Conservation (phyloP, 179 eudicot genomes). For the Gypsophila paniculata region DNA sequence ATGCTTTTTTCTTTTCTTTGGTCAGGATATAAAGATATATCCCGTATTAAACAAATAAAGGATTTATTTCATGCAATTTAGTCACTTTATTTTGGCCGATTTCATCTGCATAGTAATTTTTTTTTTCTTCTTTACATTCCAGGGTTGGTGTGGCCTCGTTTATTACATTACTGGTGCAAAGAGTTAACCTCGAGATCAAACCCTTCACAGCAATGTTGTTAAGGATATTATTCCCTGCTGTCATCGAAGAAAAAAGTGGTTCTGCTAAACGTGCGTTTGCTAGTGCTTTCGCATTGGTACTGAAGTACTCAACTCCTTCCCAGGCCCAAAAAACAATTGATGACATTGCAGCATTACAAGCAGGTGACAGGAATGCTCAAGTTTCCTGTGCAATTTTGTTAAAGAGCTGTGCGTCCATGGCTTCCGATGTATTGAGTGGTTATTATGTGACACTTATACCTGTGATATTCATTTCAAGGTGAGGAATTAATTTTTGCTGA, state of each 20-base stretch:
- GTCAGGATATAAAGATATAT: neutral
- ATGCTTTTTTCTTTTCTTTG: neutral
- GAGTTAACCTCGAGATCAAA: constrained; percentile 73
- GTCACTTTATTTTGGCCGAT: constrained; percentile 5
- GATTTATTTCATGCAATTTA: neutral
- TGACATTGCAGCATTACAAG: constrained; percentile 69
- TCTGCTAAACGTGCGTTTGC: constrained; percentile 89
- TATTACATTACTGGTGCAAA: constrained; percentile 75
- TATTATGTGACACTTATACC: constrained; percentile 72
- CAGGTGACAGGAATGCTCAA: constrained; percentile 85
- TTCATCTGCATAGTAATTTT: neutral
- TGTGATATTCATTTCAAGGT: constrained; percentile 82
- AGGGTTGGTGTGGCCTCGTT: constrained; percentile 97
- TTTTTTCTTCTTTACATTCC: constrained; percentile 13
- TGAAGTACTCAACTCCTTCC: constrained; percentile 66
- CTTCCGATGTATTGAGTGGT: constrained; percentile 70
- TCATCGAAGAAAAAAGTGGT: constrained; percentile 74
- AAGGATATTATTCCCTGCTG: constrained; percentile 72
- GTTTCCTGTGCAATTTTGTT: constrained; percentile 77
- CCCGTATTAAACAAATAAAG: too few species aligned
- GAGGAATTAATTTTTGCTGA: constrained; percentile 13
- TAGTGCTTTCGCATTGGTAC: constrained; percentile 78
- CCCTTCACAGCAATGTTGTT: constrained; percentile 66
- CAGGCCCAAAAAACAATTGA: constrained; percentile 74
- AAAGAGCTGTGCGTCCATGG: constrained; percentile 74